Conservation (phyloP, 1,284 basidiomycete genomes). For the Leccinum fuscescens region DNA sequence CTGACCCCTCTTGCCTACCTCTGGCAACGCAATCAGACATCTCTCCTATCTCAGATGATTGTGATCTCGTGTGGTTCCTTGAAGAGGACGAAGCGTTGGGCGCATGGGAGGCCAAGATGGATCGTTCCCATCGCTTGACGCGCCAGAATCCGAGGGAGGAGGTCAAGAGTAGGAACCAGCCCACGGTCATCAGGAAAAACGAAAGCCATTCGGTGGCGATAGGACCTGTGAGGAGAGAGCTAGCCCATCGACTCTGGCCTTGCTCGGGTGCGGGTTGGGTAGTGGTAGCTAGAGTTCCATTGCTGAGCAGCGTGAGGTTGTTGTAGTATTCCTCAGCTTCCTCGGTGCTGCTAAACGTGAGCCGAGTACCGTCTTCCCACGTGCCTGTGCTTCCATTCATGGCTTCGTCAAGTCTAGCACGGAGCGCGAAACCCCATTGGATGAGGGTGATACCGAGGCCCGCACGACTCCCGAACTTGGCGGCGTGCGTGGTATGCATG, state of each 20-base stretch:
- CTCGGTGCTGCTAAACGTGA: slow-evolving; percentile 43
- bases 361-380: slow-evolving; percentile 26
- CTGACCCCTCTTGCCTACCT: slow-evolving; percentile 86
- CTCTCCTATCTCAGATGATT: slow-evolving; percentile 88
- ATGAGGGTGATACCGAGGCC: slow-evolving; percentile 95
- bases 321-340: slow-evolving; percentile 50
- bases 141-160: slow-evolving; percentile 85
- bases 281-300: slow-evolving; percentile 12
- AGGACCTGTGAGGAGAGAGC: slow-evolving; percentile 44
- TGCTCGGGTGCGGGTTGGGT: slow-evolving; percentile 13
- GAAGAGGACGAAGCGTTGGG: slow-evolving; percentile 28
- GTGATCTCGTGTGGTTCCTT: slow-evolving; percentile 18
- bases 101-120: slow-evolving; percentile 55
- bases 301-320: slow-evolving; percentile 13
- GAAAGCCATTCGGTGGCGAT: slow-evolving; percentile 84
- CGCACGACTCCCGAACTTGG: slow-evolving; percentile 90
- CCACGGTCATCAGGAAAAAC: slow-evolving; percentile 91
- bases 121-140: slow-evolving; percentile 84
- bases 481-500: slow-evolving; percentile 92
- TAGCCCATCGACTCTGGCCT: slow-evolving; percentile 20
- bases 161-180: slow-evolving; percentile 91
- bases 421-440: slow-evolving; percentile 89
- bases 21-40: slow-evolving; percentile 89
- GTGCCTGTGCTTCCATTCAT: slow-evolving; percentile 29
- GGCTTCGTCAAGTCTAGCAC: slow-evolving; percentile 40